Evolutionary conservation across 768 basidiomycete species (phyloP), one percentile per base, ranked within the genome.

Genomic region (Imleria badia): DNA sequence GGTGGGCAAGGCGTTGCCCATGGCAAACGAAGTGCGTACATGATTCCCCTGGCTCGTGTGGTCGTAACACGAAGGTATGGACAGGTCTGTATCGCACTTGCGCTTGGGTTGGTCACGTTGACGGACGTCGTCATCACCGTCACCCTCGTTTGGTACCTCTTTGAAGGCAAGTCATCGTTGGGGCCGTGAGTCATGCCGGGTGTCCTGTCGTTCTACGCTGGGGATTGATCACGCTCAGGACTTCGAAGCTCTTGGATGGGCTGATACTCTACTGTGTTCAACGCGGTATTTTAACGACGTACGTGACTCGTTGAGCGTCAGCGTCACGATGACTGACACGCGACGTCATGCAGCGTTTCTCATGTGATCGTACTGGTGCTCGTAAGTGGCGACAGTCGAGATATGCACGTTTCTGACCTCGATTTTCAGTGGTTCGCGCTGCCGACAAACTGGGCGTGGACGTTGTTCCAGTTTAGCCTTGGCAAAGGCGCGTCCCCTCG

Each of bases 61-160:
- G 3, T 33, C 6, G 6, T 35, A 20, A 51, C n/a, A 4, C 22
- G 43, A 29, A 13, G n/a, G 20, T n/a, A 20, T 19, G 26, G n/a
- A 19, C 31, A 62, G 61, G 17, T 41, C 17, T 43, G 54, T 14
- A 1, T 63, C 6, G 51, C 45, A 8, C 29, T 62, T 1, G 41
- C 60, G 8, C 56, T 62, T 14, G 56, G 60, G 19, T 23, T 54
- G 39, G 52, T 58, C 12, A 62, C 61, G 11, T 36, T 62, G 44
- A 59, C 60, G 36, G 61, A 62, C 41, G 19, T 54, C 6, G 4
- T 55, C 45, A 62, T 62, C 48, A 59, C 61, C 13, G 23, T 55
- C 10, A 55, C 44, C n/a, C 60, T 62, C 13, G 29, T 54, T 9
- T 12, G 52, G 29, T 58, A 52, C n/a, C 52, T 58, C 30, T 38